Evolutionary conservation across 208 protist genomes (phyloP).

Genomic region (Leishmania tropica): DNA sequence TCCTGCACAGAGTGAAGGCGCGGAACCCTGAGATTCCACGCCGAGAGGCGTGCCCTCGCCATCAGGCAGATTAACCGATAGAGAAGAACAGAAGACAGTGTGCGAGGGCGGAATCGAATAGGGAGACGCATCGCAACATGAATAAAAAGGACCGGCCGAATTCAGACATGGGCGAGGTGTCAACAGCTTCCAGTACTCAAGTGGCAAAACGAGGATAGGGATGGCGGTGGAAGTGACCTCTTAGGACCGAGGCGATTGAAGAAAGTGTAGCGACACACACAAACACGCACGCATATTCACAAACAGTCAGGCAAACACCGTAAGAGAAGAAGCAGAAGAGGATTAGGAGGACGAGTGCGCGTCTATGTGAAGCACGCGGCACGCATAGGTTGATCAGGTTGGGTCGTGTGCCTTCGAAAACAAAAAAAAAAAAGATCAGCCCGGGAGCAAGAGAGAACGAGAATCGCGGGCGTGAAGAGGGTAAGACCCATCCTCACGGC

Average conservation of each 20-base stretch:
- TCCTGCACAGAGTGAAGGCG: neutral
- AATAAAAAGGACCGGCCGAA: neutral
- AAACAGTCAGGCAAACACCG: neutral
- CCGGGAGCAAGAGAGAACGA: neutral
- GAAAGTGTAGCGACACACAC: neutral
- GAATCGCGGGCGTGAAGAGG: neutral
- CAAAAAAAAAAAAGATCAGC: neutral
- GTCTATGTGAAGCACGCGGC: neutral
- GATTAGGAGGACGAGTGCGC: neutral
- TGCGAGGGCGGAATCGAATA: neutral
- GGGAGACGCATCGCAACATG: neutral
- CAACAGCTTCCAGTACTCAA: neutral
- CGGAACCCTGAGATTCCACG: neutral
- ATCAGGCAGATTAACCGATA: neutral
- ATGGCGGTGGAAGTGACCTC: neutral
- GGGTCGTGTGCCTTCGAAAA: neutral
- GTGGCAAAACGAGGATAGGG: neutral
- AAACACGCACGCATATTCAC: neutral
- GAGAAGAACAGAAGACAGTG: neutral
- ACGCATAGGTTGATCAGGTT: neutral
- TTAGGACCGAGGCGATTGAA: neutral
- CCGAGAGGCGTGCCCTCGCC: neutral
- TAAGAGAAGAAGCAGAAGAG: neutral
- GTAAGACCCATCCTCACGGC: too few species aligned
- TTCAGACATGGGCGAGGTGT: neutral